phyloP scores from a whole-genome alignment of 331 rosid species.

The Rosa hybrid region DNA sequence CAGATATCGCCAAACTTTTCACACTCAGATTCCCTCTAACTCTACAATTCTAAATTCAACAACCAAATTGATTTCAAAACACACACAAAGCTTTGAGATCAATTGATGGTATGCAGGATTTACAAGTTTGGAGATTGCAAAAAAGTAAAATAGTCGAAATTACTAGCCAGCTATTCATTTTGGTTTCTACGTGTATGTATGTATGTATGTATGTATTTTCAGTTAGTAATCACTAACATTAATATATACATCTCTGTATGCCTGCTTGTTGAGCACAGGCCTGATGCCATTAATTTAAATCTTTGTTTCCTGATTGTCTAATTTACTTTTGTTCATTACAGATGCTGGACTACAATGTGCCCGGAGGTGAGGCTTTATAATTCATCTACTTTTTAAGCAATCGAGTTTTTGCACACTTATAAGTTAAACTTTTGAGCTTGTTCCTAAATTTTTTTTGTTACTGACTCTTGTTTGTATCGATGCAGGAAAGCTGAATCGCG shows the following conservation, averaged over 20 bases:
- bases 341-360: conserved; percentile 51
- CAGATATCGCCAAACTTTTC: neutral
- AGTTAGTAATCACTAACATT: neutral
- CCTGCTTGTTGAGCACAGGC: neutral
- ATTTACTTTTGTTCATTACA: conserved; percentile 16
- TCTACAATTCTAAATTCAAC: neutral
- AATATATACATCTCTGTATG: neutral
- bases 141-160: neutral
- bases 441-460: neutral
- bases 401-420: neutral
- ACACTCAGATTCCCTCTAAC: neutral
- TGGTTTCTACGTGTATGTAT: neutral
- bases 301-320: neutral
- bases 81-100: neutral
- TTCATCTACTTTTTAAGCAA: neutral
- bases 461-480: neutral
- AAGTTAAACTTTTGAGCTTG: neutral
- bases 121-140: neutral
- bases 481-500: conserved; percentile 89
- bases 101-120: neutral
- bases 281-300: neutral
- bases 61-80: neutral
- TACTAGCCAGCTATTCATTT: neutral
- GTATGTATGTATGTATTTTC: too few relatives aligned
- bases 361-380: conserved; percentile 36